Evolutionary conservation across 2,329 filamentous ascomycete genomes (phyloP), one percentile per base, ranked within the genome.

Genomic region (Akanthomyces lecanii): DNA sequence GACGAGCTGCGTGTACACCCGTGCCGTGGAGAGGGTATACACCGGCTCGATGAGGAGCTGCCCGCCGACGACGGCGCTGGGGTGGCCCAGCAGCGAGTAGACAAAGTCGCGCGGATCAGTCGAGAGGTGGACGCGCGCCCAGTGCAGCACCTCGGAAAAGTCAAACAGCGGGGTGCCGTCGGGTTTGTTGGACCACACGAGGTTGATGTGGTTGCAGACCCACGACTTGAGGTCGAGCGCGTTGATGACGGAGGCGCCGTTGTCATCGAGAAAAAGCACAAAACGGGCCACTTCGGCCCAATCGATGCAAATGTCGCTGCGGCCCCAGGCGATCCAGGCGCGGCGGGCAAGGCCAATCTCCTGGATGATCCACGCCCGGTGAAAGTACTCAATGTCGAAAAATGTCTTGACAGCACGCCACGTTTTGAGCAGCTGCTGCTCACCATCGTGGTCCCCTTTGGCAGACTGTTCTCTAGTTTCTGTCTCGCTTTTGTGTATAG

Each of bases 281-380:
- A 63, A 63, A 4, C 5, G 44, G 11, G 62, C 62, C 2, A 63
- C 21, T 6, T 60, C 62, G 28, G 23, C 30, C 62, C 62, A 63
- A 48, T 53, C 42, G 30, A 63, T 60, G 55, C 50, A 54, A 6
- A 60, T 38, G n/a, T 60, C 40, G 33, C 62, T 54, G 25, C 48
- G 48, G 28, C 62, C 62, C 62, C 62, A 63, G 28, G 62, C 54
- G 18, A 63, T 11, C 18, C 53, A 38, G 18, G 62, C 62, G 47
- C 36, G 40, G 48, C 53, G 47, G 4, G 65, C 66, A 4, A 67
- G 48, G 23, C 64, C 65, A n/a, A 65, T 64, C 33, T 69, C 67
- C 28, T 67, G 66, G 10, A 69, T 65, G 18, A 66, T 67, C 67
- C 67, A 68, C 3, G 66, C 67, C n/a, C 67, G 66, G 11, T 65